Evolutionary conservation across 768 basidiomycete species (phyloP), one percentile per base, ranked within the genome.

Genomic region (Hypsizygus marmoreus): DNA sequence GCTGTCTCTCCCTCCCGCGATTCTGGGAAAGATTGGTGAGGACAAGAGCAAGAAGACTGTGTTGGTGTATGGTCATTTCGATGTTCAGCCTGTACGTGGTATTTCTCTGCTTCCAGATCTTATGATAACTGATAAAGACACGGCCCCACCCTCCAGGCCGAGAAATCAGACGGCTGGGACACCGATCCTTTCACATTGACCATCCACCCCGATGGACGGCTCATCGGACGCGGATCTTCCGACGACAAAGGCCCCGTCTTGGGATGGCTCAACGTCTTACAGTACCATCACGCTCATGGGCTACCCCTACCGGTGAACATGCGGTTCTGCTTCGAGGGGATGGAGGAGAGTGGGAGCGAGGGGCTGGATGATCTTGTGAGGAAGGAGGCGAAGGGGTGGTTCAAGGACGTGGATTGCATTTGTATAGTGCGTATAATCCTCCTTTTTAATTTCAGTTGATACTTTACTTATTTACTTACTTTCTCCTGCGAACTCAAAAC

Each of bases 341-440:
- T 97, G 95, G 95, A 98, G 65, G 95, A 98, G 72, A 86, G 79
- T 50, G 95, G 94, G 4, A 90, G 87, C 31, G 89, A 91, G 55
- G 93, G 94, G 1, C 76, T 97, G 10, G 94, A 97, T 57, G 88
- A 90, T 25, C 80, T 95, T 33, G 91, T 97, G 50, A 67, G 75
- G 49, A 72, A 73, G 37, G 94, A 97, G 72, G 80, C 82, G 9
- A 71, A 78, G 31, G 79, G 81, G 17, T 97, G 84, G 78, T 95
- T 97, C 67, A 77, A 86, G 29, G 90, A 86, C 5, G 86, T 93
- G 17, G 92, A 97, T 57, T 90, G 87, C 55, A 88, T 95, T 43
- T 98, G 95, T 76, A 97, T 97, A 58, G 88, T 89, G 57, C 58
- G 82, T 70, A 7, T 30, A 32, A 19, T 32, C 31, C 24, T 26